phyloP scores from a whole-genome alignment of 2,329 filamentous ascomycete species.

The Cytospora chrysosperma region DNA sequence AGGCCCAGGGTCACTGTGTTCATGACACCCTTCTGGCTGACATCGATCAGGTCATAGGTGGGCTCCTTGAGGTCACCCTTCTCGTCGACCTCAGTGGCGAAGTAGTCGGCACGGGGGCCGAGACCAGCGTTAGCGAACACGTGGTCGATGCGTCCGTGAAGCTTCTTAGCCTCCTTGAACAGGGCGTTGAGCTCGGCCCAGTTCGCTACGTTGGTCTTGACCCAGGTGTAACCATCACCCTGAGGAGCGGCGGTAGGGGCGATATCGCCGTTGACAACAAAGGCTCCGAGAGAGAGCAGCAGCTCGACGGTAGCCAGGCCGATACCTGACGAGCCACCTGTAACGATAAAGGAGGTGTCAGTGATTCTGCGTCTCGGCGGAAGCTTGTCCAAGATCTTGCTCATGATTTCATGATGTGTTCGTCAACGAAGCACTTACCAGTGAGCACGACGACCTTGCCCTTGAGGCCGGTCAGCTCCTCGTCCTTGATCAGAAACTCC shows the following conservation, averaged over 20 bases:
- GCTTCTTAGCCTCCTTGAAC: slow-evolving; percentile 51
- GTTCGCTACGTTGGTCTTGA: slow-evolving; percentile 46
- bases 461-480: slow-evolving; percentile 42
- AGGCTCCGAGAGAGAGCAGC: slow-evolving; percentile 52
- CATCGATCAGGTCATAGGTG: slow-evolving; percentile 41
- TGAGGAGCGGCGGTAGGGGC: slow-evolving; percentile 38
- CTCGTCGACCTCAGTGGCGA: slow-evolving; percentile 47
- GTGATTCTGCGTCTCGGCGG: not conserved
- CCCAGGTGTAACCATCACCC: slow-evolving; percentile 37
- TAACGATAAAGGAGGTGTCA: not conserved
- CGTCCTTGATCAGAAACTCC: slow-evolving; percentile 46
- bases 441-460: slow-evolving; percentile 54
- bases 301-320: slow-evolving; percentile 54
- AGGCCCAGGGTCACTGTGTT: slow-evolving; percentile 49
- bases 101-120: slow-evolving; percentile 44
- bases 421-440: slow-evolving; percentile 1
- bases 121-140: slow-evolving; percentile 70
- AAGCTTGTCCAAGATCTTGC: not conserved
- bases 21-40: slow-evolving; percentile 49
- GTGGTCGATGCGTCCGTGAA: slow-evolving; percentile 73
- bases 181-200: slow-evolving; percentile 51
- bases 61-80: slow-evolving; percentile 50
- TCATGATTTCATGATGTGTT: not conserved
- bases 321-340: slow-evolving; percentile 60
- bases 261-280: slow-evolving; percentile 55